These are phyloP conservation scores for Lodderomyces orthopsilosis DNA, from an alignment of 1,139 yeast species.

Conservation along the genomic window DNA sequence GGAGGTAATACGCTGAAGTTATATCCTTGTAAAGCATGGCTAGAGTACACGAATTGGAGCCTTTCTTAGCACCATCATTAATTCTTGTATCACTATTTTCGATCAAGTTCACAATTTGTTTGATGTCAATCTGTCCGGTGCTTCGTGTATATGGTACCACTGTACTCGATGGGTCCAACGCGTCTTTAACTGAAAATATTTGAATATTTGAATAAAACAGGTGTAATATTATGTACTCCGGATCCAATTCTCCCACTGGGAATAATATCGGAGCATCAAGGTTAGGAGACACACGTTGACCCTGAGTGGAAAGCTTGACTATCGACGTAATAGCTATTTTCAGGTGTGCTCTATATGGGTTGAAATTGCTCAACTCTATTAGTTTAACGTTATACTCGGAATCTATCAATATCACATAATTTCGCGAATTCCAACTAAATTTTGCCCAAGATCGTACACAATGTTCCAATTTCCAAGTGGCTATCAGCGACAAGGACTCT, in stretches of 20 bases:
- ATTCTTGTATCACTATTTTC: not conserved
- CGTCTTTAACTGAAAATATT: conserved; percentile 12
- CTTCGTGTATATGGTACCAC: conserved; percentile 1
- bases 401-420: not conserved
- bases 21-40: conserved; percentile 39
- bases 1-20: conserved; percentile 28
- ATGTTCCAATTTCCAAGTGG: not conserved
- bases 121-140: conserved; percentile 32
- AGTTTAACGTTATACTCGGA: not conserved
- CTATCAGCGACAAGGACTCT: not conserved
- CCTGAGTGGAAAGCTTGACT: conserved; percentile 20
- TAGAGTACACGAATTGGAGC: conserved; percentile 11
- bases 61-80: not conserved
- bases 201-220: conserved; percentile 32
- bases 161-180: not conserved
- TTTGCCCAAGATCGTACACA: conserved; percentile 3
- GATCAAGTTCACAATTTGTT: conserved; percentile 20
- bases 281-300: conserved; percentile 24
- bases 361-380: not conserved
- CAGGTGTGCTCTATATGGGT: conserved; percentile 6
- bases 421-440: not conserved
- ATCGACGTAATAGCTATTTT: conserved; percentile 8
- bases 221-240: conserved; percentile 24
- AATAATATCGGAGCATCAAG: conserved; percentile 19
- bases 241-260: conserved; percentile 14